phyloP scores from a whole-genome alignment of 371 early-diverging fungal species.

The Mucor velutinosus region DNA sequence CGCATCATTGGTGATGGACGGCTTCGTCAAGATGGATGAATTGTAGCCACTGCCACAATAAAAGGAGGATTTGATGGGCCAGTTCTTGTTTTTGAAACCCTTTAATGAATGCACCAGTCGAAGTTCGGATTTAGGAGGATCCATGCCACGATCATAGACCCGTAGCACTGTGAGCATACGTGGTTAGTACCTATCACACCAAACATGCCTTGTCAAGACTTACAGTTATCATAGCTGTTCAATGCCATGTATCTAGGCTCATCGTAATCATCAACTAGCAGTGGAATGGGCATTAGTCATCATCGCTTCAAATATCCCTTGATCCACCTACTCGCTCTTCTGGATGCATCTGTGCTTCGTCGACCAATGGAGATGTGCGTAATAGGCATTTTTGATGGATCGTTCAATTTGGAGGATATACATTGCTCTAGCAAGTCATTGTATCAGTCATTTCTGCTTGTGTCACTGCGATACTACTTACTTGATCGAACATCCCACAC shows the following conservation, averaged over 20 bases:
- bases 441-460: neutral
- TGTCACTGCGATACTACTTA: slow-evolving; percentile 23
- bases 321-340: slow-evolving; percentile 39
- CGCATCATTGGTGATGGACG: slow-evolving; percentile 32
- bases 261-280: slow-evolving; percentile 64
- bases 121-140: slow-evolving; percentile 68
- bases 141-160: slow-evolving; percentile 83
- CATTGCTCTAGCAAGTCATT: slow-evolving; percentile 41
- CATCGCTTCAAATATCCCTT: neutral
- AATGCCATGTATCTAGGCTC: slow-evolving; percentile 83
- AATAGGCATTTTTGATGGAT: slow-evolving; percentile 73
- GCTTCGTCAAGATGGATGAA: slow-evolving; percentile 45
- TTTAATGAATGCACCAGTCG: slow-evolving; percentile 75
- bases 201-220: neutral
- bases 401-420: slow-evolving; percentile 64
- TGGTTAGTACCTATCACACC: neutral
- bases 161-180: slow-evolving; percentile 60
- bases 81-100: slow-evolving; percentile 87
- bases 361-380: slow-evolving; percentile 73
- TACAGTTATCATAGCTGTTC: slow-evolving; percentile 89
- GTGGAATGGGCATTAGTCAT: neutral
- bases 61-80: slow-evolving; percentile 87
- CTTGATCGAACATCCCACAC: slow-evolving; percentile 85
- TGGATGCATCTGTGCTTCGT: slow-evolving; percentile 53
- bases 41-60: slow-evolving; percentile 71